Evolutionary conservation across 1,284 basidiomycete genomes (phyloP).

Genomic region (Puccinia coronata): DNA sequence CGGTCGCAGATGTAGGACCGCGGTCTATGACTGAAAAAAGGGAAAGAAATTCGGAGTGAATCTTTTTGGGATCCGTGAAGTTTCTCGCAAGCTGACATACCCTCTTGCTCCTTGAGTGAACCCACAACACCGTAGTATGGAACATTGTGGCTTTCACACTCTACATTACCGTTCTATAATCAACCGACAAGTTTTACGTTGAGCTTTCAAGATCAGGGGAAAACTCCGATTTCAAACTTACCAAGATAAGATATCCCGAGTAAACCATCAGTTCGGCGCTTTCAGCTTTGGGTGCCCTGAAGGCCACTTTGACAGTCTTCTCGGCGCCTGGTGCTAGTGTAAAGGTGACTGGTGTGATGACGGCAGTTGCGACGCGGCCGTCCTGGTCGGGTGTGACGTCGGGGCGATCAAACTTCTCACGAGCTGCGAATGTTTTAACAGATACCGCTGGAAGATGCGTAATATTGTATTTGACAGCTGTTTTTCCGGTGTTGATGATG

Average conservation of each 20-base stretch:
- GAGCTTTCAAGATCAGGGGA: neutral
- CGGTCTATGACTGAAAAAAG: constrained; percentile 10
- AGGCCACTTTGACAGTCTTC: constrained; percentile 8
- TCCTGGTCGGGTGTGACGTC: constrained; percentile 6
- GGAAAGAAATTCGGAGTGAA: neutral
- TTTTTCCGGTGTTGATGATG: constrained; percentile 19
- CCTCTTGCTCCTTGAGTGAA: constrained; percentile 37
- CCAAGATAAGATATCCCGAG: constrained; percentile 43
- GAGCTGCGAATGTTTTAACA: constrained; percentile 4
- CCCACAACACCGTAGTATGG: constrained; percentile 47
- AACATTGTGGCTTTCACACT: constrained; percentile 46
- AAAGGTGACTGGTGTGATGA: constrained; percentile 3
- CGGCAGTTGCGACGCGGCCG: constrained; percentile 17
- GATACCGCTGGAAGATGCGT: constrained; percentile 30
- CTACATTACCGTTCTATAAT: constrained; percentile 20
- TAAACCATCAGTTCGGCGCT: constrained; percentile 25
- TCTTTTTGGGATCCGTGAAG: neutral
- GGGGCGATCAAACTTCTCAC: constrained; percentile 20
- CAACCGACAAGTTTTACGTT: neutral
- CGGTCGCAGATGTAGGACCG: neutral
- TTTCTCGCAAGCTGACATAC: neutral
- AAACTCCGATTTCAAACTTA: neutral
- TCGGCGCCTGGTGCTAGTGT: constrained; percentile 14
- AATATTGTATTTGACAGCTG: constrained; percentile 13
- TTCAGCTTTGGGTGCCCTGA: constrained; percentile 10